Percentiles rank a stretch among this genome's conserved stretches.
Evolutionary conservation across 1,284 basidiomycete species (phyloP).

Genomic region (Ceratobasidium sp.): DNA sequence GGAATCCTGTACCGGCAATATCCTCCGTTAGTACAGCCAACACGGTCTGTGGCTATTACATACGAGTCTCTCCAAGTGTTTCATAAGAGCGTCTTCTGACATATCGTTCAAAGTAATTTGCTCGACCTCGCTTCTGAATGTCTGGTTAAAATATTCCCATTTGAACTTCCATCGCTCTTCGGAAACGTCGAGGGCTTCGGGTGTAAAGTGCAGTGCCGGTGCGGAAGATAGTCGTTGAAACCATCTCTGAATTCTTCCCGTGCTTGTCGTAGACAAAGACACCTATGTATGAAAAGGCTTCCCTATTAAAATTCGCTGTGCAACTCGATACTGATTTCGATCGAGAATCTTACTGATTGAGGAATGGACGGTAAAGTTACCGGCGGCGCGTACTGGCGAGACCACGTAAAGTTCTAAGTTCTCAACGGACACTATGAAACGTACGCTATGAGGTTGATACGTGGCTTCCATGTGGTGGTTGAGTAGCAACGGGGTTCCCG

Average conservation of each 20-base stretch:
- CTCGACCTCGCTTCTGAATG: neutral
- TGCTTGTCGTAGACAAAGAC: neutral
- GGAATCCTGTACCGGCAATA: neutral
- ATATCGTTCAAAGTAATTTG: neutral
- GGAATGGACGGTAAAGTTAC: neutral
- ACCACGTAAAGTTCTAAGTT: neutral
- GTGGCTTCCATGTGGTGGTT: constrained; percentile 12
- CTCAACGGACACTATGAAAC: neutral
- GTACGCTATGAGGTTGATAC: constrained; percentile 1
- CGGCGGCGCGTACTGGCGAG: neutral
- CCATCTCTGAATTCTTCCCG: neutral
- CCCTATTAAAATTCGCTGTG: neutral
- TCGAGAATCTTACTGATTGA: neutral
- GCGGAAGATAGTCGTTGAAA: neutral
- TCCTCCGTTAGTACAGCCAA: neutral
- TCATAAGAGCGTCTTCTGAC: neutral
- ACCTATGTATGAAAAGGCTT: too few relatives aligned
- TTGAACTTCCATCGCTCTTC: constrained; percentile 10
- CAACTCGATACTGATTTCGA: neutral
- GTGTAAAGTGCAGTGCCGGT: neutral
- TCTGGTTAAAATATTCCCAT: constrained; percentile 25
- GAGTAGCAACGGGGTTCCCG: neutral
- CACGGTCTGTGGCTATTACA: neutral
- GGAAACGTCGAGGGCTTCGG: neutral
- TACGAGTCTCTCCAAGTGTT: neutral